Evolutionary conservation across 768 basidiomycete genomes (phyloP), one percentile per base, ranked within the genome.

Genomic region (Hirschioporus abietinus): DNA sequence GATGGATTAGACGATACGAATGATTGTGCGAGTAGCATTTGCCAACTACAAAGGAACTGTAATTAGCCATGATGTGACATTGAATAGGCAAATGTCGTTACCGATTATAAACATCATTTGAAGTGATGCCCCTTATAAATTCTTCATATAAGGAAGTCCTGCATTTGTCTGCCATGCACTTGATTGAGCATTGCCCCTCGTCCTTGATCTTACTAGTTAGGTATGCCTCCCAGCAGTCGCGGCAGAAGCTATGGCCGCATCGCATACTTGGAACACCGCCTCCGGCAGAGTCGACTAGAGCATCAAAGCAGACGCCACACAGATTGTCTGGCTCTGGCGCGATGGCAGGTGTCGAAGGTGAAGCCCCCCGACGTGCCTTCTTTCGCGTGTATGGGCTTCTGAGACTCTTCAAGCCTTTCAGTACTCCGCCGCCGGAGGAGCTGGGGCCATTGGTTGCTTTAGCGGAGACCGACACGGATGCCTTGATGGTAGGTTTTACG

Each of bases 221-320:
- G 57, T 69, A 70, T 18, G 26, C 27, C 24, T 26, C 23, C 69
- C 69, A 70, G 64, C 69, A 70, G 23, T 34, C 58, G 20, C 34
- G 66, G 60, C 69, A 70, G 59, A 69, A 70, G n/a, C 58, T 27
- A 66, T 70, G 69, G 8, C 63, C 65, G 63, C 69, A 70, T 57
- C 68, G 42, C 27, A 60, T 25, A 30, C 58, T 4, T 26, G 23
- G 58, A 17, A 66, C 34, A 8, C 57, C 57, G 23, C 35, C 35
- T 17, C 66, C 67, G 12, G 1, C 42, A 1, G 15, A 3, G 12
- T 52, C 42, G 6, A 30, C n/a, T 6, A 60, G 64, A 12, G 52
- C 52, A 58, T 68, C 68, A 62, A 66, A 70, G 60, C 69, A 70
- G 20, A 70, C 67, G 27, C 64, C 69, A 60, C 69, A 70, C 42